Evolutionary conservation across 768 basidiomycete species (phyloP).

Genomic region (Kwoniella sp.): DNA sequence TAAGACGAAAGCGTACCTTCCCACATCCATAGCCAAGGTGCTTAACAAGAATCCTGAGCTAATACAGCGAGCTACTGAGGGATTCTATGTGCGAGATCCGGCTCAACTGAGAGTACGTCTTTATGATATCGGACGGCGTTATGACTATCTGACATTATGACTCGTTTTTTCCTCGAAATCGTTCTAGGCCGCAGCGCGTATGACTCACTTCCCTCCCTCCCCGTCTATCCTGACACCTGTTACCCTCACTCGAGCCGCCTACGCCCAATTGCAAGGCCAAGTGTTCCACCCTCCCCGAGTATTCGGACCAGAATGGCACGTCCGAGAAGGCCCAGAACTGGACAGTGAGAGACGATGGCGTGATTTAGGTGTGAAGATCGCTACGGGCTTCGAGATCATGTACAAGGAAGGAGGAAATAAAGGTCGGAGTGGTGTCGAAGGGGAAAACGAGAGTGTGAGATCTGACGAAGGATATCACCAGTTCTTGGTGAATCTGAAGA

Average conservation of each 20-base stretch:
- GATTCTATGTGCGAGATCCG: conserved; percentile 94
- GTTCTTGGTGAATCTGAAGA: conserved; percentile 69
- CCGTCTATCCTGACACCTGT: conserved; percentile 66
- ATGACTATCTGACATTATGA: not conserved
- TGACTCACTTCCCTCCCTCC: conserved; percentile 83
- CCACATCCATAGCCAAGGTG: conserved; percentile 74
- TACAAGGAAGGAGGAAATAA: conserved; percentile 72
- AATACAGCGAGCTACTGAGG: conserved; percentile 81
- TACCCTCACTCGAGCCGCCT: conserved; percentile 83
- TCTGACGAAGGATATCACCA: conserved; percentile 52
- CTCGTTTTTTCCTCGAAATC: not conserved
- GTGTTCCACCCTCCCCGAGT: conserved; percentile 87
- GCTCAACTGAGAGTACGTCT: conserved; percentile 78
- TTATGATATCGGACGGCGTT: not conserved
- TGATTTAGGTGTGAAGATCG: conserved; percentile 93
- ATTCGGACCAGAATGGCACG: conserved; percentile 65
- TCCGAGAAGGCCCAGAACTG: conserved; percentile 60
- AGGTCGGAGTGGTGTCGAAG: conserved; percentile 48
- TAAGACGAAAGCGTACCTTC: conserved; percentile 74
- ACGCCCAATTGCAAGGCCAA: conserved; percentile 89
- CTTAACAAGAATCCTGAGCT: conserved; percentile 67
- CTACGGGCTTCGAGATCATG: conserved; percentile 95
- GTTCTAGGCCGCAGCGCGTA: conserved; percentile 75
- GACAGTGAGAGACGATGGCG: conserved; percentile 73
- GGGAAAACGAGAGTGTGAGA: conserved; percentile 29